Conservation (phyloP, 164 flowering plant genomes). For the Vitis rupestris region DNA sequence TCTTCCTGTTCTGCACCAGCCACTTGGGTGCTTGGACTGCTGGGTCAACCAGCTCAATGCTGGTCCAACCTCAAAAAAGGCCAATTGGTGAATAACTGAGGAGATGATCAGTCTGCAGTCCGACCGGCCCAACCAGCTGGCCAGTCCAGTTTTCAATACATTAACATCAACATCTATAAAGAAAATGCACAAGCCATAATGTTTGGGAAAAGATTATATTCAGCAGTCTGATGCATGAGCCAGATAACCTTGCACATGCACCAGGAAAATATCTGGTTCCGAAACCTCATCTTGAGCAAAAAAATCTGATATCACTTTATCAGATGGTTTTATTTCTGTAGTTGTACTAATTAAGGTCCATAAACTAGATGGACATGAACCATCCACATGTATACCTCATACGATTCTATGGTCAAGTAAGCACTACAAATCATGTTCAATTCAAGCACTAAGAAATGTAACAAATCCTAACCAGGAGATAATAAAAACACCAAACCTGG, state of each 20-base stretch:
- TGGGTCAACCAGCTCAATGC: too few species aligned
- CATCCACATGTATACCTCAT: background rate
- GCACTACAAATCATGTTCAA: background rate
- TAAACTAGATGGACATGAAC: background rate
- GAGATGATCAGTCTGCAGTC: too few species aligned
- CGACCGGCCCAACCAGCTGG: too few species aligned
- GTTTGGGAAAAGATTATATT: too few species aligned
- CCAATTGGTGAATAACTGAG: too few species aligned
- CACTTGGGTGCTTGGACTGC: too few species aligned
- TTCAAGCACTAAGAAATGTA: background rate
- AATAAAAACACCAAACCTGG: constrained; percentile 45
- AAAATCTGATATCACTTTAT: background rate
- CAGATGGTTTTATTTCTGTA: too few species aligned
- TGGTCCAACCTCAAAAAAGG: too few species aligned
- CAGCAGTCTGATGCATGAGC: background rate
- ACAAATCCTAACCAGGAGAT: too few species aligned
- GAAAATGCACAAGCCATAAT: background rate
- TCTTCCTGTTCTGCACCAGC: too few species aligned
- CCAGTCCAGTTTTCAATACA: too few species aligned
- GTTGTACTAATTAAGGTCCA: background rate
- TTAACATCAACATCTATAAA: background rate
- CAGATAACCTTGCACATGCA: constrained; percentile 1
- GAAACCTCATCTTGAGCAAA: background rate
- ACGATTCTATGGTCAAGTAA: background rate
- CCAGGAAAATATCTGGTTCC: background rate